phyloP scores from a whole-genome alignment of 805 yeast genomes.

The Cephaloascus fragrans region DNA sequence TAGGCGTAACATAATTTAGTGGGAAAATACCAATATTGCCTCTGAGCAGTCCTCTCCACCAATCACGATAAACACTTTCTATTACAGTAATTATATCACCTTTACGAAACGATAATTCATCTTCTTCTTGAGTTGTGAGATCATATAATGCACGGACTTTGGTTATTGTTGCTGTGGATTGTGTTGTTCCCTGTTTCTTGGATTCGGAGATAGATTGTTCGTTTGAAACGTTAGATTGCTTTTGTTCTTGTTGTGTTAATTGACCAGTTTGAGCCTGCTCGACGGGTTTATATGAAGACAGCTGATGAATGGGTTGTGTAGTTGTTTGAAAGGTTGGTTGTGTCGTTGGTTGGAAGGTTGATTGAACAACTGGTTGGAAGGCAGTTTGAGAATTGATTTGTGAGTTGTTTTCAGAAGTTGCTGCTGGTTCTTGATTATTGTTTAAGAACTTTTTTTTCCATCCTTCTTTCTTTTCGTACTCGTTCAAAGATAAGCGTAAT shows the following conservation, averaged over 20 bases:
- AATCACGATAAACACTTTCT: conserved; percentile 82
- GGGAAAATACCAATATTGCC: conserved; percentile 89
- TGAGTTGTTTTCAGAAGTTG: no score
- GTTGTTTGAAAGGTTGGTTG: background rate
- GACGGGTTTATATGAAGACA: no score
- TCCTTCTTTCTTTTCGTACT: conserved; percentile 34
- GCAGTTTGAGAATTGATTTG: no score
- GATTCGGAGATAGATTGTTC: conserved; percentile 6
- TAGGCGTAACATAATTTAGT: conserved; percentile 77
- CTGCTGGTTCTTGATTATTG: conserved; percentile 9
- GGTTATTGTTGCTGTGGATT: conserved; percentile 36
- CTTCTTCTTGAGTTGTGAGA: conserved; percentile 66
- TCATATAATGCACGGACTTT: conserved; percentile 84
- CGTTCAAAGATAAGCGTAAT: conserved; percentile 61
- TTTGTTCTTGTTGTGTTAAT: background rate
- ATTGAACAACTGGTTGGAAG: no score
- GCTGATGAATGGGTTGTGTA: background rate
- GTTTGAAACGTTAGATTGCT: conserved; percentile 2
- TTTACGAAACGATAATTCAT: conserved; percentile 75
- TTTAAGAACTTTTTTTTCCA: conserved; percentile 12
- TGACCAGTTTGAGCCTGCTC: background rate
- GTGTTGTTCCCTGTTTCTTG: conserved; percentile 11
- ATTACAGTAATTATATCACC: conserved; percentile 86
- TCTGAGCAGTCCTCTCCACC: conserved; percentile 87
- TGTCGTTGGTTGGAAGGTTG: background rate